phyloP scores from a whole-genome alignment of 169 alveolate genomes.

The Plasmodium reichenowi region DNA sequence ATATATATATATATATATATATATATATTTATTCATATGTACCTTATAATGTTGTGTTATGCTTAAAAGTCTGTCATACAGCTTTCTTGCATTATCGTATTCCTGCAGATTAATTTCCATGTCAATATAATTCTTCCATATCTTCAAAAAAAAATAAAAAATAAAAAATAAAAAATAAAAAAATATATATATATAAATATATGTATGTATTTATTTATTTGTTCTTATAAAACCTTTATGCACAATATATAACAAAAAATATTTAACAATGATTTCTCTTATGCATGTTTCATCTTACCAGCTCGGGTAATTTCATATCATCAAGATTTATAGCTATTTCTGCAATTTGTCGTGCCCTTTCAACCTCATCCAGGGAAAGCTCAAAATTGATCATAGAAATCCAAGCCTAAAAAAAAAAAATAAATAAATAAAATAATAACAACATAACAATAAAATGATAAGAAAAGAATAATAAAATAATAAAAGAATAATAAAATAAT shows the following conservation, averaged over 20 bases:
- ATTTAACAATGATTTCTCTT: too few relatives aligned
- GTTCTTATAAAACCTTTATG: too few relatives aligned
- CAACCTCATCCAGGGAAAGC: constrained; percentile 90
- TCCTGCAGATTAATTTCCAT: constrained; percentile 84
- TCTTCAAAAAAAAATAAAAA: constrained; percentile 33
- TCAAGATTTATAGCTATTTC: constrained; percentile 91
- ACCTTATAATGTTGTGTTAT: constrained; percentile 94
- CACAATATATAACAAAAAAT: background rate
- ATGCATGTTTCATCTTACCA: constrained; percentile 34
- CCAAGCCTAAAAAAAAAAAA: constrained; percentile 87
- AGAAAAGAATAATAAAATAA: background rate
- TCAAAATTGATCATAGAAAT: constrained; percentile 92
- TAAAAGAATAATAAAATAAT: background rate
- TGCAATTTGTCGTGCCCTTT: constrained; percentile 92
- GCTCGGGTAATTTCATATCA: constrained; percentile 94
- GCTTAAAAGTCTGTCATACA: constrained; percentile 92
- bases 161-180: background rate
- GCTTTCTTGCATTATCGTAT: constrained; percentile 87
- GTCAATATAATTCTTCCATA: constrained; percentile 89
- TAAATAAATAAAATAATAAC: background rate
- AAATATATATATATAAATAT: background rate
- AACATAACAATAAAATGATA: too few relatives aligned
- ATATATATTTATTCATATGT: background rate
- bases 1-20: too few relatives aligned
- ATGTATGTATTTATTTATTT: background rate